phyloP scores from a whole-genome alignment of 768 basidiomycete species.

The Leccinum longicurvipes region DNA sequence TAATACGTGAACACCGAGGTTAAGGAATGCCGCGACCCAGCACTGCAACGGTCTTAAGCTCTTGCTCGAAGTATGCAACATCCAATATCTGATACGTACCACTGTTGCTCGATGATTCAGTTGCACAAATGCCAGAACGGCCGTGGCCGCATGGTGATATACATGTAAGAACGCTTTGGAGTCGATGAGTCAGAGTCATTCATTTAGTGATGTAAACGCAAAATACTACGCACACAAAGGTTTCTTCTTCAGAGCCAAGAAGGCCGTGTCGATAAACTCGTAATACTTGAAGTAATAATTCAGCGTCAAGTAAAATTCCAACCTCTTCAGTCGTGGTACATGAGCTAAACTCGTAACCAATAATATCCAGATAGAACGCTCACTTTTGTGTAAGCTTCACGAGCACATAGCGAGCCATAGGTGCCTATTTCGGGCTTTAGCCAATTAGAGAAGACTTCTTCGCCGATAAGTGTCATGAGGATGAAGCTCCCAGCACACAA shows the following conservation, averaged over 20 bases:
- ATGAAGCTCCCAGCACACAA: constrained; percentile 77
- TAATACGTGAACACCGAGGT: constrained; percentile 87
- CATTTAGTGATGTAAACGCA: not conserved
- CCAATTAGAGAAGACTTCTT: constrained; percentile 81
- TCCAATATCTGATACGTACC: constrained; percentile 44
- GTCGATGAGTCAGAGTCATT: not conserved
- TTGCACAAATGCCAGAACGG: constrained; percentile 88
- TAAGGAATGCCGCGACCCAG: constrained; percentile 88
- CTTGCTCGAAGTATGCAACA: not conserved
- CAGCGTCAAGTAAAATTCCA: constrained; percentile 94
- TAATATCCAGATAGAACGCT: constrained; percentile 28
- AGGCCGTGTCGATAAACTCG: constrained; percentile 91
- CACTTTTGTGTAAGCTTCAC: constrained; percentile 78
- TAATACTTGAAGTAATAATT: constrained; percentile 98
- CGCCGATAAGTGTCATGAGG: constrained; percentile 77
- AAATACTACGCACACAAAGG: constrained; percentile 68
- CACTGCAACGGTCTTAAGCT: constrained; percentile 46
- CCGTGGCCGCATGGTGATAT: constrained; percentile 96
- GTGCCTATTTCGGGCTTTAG: constrained; percentile 72
- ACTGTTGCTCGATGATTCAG: constrained; percentile 87
- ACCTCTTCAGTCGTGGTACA: constrained; percentile 44
- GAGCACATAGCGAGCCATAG: constrained; percentile 72
- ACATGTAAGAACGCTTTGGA: constrained; percentile 87
- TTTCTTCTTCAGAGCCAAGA: constrained; percentile 97
- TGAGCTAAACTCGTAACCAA: not conserved